Percentiles rank a stretch among this genome's conserved stretches.
These are phyloP conservation scores for Przewalskia tangutica DNA, from an alignment of 257 asterid genomes.

Conservation along the genomic window DNA sequence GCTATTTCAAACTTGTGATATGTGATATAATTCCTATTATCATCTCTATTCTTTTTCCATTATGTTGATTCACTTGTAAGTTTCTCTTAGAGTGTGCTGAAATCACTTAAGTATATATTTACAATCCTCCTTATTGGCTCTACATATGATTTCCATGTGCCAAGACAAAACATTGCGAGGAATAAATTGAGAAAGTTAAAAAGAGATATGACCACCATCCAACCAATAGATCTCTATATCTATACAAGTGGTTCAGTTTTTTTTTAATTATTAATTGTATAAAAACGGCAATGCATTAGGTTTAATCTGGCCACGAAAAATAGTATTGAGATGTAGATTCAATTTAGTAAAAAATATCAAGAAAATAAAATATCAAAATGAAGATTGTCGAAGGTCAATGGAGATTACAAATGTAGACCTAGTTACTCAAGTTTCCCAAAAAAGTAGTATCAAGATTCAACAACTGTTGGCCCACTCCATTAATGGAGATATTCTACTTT, in stretches of 20 bases:
- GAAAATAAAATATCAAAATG: neutral
- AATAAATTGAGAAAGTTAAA: neutral
- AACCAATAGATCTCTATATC: neutral
- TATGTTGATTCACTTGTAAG: too few species aligned
- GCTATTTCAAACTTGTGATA: too few species aligned
- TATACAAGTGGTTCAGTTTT: neutral
- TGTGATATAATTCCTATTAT: too few species aligned
- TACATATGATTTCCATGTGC: neutral
- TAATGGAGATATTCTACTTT: slow-evolving; percentile 8
- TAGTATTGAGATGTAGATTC: neutral
- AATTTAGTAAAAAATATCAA: neutral
- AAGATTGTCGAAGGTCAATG: slow-evolving; percentile 18
- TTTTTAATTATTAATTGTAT: neutral
- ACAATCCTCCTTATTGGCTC: neutral
- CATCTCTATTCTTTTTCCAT: too few species aligned
- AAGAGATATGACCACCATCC: neutral
- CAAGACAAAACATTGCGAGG: neutral
- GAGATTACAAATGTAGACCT: slow-evolving; percentile 27
- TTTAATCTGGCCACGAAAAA: neutral
- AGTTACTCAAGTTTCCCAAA: neutral
- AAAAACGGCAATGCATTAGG: neutral
- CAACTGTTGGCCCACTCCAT: slow-evolving; percentile 1
- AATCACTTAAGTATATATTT: neutral
- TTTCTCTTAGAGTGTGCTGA: too few species aligned
- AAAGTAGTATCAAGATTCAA: neutral